These are phyloP conservation scores for Penicillium paradoxum DNA, from an alignment of 495 filamentous ascomycete species.

Conservation along the genomic window DNA sequence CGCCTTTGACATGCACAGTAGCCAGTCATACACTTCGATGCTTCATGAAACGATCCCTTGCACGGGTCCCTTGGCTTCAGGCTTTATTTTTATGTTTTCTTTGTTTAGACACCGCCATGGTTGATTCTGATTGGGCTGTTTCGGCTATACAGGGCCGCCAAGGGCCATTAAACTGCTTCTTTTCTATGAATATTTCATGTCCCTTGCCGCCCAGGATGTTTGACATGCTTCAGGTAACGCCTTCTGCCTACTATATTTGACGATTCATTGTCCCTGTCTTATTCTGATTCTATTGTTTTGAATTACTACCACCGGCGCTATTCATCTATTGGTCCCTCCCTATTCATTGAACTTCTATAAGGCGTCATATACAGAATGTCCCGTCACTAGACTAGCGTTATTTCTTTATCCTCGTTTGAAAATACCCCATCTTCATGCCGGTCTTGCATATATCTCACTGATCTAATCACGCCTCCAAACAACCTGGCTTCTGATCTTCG, in stretches of 20 bases:
- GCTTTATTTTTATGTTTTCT: constrained; percentile 17
- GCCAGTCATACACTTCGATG: constrained; percentile 12
- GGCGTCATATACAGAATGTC: constrained; percentile 9
- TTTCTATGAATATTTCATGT: constrained; percentile 8
- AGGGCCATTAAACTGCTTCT: constrained; percentile 13
- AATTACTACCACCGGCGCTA: not conserved
- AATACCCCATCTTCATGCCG: not conserved
- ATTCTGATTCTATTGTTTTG: constrained; percentile 9
- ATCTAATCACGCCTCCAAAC: not conserved
- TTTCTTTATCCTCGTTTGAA: constrained; percentile 1
- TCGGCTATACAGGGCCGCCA: constrained; percentile 7
- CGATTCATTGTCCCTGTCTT: constrained; percentile 3
- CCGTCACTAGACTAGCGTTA: constrained; percentile 12
- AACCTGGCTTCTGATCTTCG: not conserved
- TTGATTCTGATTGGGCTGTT: constrained; percentile 13
- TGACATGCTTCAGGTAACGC: not conserved
- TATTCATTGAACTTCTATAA: constrained; percentile 16
- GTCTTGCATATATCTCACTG: constrained; percentile 2
- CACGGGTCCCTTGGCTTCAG: constrained; percentile 7
- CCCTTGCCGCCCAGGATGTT: constrained; percentile 12
- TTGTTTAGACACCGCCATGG: constrained; percentile 14
- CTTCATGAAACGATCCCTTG: constrained; percentile 19
- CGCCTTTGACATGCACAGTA: constrained; percentile 7
- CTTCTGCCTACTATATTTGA: constrained; percentile 9
- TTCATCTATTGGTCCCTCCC: constrained; percentile 6